phyloP scores from a whole-genome alignment of 768 basidiomycete species.

The Boletus sensibilis region DNA sequence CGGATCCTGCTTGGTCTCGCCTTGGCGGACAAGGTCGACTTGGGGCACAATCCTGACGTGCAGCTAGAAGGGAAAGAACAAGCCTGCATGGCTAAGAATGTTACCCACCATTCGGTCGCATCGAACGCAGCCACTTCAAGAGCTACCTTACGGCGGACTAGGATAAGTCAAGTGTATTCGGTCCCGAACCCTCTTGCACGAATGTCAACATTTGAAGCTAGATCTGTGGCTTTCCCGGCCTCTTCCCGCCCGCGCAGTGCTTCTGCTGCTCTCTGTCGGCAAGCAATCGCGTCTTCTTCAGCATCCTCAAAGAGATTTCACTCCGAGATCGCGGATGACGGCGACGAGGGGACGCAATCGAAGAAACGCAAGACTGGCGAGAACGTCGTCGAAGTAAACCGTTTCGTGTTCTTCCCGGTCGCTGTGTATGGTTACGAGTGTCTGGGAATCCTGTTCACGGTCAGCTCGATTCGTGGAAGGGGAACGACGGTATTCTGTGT shows the following conservation, averaged over 20 bases:
- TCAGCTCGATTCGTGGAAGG: slow-evolving; percentile 13
- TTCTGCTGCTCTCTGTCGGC: neutral
- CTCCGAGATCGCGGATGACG: neutral
- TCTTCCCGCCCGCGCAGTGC: neutral
- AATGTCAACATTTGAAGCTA: neutral
- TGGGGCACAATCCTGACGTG: slow-evolving; percentile 9
- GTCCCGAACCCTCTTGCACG: too few relatives aligned
- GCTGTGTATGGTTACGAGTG: slow-evolving; percentile 2
- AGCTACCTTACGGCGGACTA: too few relatives aligned
- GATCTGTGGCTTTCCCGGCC: neutral
- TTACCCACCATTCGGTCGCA: neutral
- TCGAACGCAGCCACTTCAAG: neutral
- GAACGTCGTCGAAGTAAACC: neutral
- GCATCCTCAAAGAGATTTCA: neutral
- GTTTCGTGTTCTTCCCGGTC: neutral
- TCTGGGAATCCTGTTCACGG: slow-evolving; percentile 7
- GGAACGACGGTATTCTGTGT: slow-evolving; percentile 10
- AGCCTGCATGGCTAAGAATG: neutral
- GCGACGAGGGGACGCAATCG: neutral
- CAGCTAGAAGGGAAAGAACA: neutral
- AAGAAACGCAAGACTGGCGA: neutral
- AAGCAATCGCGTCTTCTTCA: neutral
- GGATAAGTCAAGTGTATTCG: too few relatives aligned
- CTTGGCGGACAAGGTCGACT: neutral
- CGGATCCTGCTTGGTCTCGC: slow-evolving; percentile 16